Evolutionary conservation across 345 rosid species (phyloP).

Genomic region (Lepidium sativum): DNA sequence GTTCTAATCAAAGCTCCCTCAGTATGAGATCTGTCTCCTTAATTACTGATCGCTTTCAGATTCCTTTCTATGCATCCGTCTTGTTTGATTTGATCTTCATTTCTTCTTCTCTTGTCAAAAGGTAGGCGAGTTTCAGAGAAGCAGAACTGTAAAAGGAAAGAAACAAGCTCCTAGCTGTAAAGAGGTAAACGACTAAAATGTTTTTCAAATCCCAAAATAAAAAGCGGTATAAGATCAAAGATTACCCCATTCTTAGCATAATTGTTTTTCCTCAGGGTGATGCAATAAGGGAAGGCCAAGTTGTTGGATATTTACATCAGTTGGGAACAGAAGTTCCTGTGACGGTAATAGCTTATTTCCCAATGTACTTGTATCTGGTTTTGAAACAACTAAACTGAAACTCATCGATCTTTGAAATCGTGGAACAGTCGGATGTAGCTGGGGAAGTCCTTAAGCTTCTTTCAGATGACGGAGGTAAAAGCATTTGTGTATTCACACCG

Average conservation of each 20-base stretch:
- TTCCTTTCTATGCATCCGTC: background rate
- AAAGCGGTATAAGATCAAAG: background rate
- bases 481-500: background rate
- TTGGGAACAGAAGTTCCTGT: slow-evolving; percentile 74
- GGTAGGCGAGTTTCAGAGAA: slow-evolving; percentile 82
- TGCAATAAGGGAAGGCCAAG: slow-evolving; percentile 73
- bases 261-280: slow-evolving; percentile 53
- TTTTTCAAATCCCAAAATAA: background rate
- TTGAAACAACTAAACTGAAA: background rate
- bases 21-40: slow-evolving; percentile 34
- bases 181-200: slow-evolving; percentile 45
- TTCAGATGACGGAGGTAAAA: slow-evolving; percentile 72
- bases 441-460: slow-evolving; percentile 88
- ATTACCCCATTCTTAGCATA: background rate
- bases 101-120: slow-evolving; percentile 10
- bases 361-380: slow-evolving; percentile 1
- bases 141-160: slow-evolving; percentile 70
- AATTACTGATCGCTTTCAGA: background rate
- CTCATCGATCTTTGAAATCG: slow-evolving; percentile 1
- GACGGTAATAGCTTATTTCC: slow-evolving; percentile 42
- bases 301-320: slow-evolving; percentile 79
- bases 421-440: slow-evolving; percentile 79
- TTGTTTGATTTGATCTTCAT: background rate
- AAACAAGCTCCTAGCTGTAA: slow-evolving; percentile 59
- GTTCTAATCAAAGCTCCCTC: slow-evolving; percentile 67